Evolutionary conservation across 2,329 filamentous ascomycete genomes (phyloP).

Genomic region (Didymella pomorum): DNA sequence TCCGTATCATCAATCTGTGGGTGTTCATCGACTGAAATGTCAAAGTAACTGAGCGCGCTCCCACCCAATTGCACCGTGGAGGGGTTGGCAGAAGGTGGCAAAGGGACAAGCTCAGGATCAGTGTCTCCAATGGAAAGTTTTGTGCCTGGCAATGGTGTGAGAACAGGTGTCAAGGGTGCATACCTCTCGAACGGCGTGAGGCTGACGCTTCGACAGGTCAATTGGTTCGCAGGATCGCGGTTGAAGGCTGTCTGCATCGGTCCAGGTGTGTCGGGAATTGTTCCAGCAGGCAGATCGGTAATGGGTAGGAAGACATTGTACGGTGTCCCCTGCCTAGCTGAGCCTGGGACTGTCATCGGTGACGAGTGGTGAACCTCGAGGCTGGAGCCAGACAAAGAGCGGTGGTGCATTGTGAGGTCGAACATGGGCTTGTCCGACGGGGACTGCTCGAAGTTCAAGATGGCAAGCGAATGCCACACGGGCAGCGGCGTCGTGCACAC

Average conservation of each 20-base stretch:
- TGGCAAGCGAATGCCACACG: slow-evolving; percentile 32
- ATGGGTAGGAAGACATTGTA: slow-evolving; percentile 4
- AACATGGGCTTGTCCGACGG: slow-evolving; percentile 38
- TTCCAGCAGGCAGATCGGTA: slow-evolving; percentile 30
- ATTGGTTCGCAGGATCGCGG: slow-evolving; percentile 21
- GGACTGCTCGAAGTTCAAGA: slow-evolving; percentile 41
- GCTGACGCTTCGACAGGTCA: slow-evolving; percentile 9
- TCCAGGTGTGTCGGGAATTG: slow-evolving; percentile 39
- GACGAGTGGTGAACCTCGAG: slow-evolving; percentile 38
- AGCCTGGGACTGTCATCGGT: slow-evolving; percentile 38
- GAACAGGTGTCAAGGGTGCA: slow-evolving; percentile 15
- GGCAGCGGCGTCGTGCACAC: neutral
- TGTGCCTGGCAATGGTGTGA: slow-evolving; percentile 38
- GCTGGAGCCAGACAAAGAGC: slow-evolving; percentile 23
- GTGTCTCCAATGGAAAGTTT: slow-evolving; percentile 31
- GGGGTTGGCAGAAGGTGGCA: slow-evolving; percentile 11
- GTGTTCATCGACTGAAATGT: slow-evolving; percentile 6
- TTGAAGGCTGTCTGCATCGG: slow-evolving; percentile 37
- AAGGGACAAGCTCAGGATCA: slow-evolving; percentile 19
- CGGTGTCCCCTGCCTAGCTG: slow-evolving; percentile 15
- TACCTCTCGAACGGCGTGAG: neutral
- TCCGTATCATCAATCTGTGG: slow-evolving; percentile 4
- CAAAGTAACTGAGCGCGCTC: slow-evolving; percentile 25
- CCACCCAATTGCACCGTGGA: slow-evolving; percentile 6
- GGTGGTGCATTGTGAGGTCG: slow-evolving; percentile 17